Percentiles rank a stretch among this genome's conserved stretches.
Evolutionary conservation across 768 basidiomycete species (phyloP).

Genomic region (Psilocybe cubensis): DNA sequence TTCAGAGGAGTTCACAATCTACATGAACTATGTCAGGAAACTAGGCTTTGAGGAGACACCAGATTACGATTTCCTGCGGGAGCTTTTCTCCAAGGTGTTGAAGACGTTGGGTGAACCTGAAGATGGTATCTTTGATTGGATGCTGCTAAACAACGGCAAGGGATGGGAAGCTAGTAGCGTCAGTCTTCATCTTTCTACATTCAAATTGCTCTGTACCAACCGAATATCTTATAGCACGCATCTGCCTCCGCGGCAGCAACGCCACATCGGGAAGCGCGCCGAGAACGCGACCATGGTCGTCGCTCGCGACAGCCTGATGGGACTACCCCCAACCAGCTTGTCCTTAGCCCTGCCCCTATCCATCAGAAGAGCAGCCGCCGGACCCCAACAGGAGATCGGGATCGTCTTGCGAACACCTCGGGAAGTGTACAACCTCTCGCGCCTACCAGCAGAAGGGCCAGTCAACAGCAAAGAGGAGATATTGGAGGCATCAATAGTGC

Average conservation of each 20-base stretch:
- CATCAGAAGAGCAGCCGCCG: slow-evolving; percentile 65
- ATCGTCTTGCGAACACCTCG: slow-evolving; percentile 53
- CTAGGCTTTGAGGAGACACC: slow-evolving; percentile 97
- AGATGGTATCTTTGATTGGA: slow-evolving; percentile 96
- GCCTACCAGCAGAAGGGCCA: slow-evolving; percentile 67
- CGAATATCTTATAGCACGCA: slow-evolving; percentile 46
- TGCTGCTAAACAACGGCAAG: slow-evolving; percentile 90
- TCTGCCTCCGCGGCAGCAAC: slow-evolving; percentile 54
- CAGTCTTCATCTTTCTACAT: slow-evolving; percentile 33
- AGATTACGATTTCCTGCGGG: slow-evolving; percentile 97
- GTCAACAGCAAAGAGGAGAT: slow-evolving; percentile 59
- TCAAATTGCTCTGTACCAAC: background rate
- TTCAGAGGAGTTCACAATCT: slow-evolving; percentile 95
- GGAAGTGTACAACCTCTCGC: slow-evolving; percentile 71
- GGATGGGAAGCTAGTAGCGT: slow-evolving; percentile 94
- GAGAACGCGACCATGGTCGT: slow-evolving; percentile 55
- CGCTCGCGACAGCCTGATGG: slow-evolving; percentile 65
- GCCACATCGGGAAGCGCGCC: slow-evolving; percentile 60
- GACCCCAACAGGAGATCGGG: slow-evolving; percentile 50
- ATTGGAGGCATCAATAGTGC: slow-evolving; percentile 36
- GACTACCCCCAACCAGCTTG: slow-evolving; percentile 59
- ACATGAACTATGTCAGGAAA: slow-evolving; percentile 99
- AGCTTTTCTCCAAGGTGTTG: slow-evolving; percentile 90
- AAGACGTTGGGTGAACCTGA: slow-evolving; percentile 88
- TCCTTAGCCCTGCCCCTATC: slow-evolving; percentile 66